Percentiles rank a stretch among this genome's conserved stretches.
phyloP scores from a whole-genome alignment of 257 asterid species.

The Schizonepeta tenuifolia region DNA sequence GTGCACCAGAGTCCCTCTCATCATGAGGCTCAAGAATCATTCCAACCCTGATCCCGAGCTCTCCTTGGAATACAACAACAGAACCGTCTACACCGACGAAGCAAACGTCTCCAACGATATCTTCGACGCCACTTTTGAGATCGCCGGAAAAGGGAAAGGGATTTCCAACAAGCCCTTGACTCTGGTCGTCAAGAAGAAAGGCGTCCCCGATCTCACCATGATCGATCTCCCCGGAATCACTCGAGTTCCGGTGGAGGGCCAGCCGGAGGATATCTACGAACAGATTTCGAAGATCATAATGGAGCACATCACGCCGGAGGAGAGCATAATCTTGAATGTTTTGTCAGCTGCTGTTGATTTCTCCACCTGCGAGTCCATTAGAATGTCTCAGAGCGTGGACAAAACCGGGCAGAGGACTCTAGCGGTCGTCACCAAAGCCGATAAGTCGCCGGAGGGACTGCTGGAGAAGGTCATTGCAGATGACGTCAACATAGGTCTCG shows the following conservation, averaged over 20 bases:
- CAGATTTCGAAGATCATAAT: constrained; percentile 9
- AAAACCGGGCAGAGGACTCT: constrained; percentile 46
- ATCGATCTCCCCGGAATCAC: constrained; percentile 53
- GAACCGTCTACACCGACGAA: constrained; percentile 36
- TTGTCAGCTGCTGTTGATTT: constrained; percentile 28
- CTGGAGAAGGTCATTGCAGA: constrained; percentile 33
- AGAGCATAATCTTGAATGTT: constrained; percentile 23
- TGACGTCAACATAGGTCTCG: constrained; percentile 11
- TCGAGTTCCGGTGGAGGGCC: constrained; percentile 46
- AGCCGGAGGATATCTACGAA: constrained; percentile 35
- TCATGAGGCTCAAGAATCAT: constrained; percentile 45
- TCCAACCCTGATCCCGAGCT: constrained; percentile 24
- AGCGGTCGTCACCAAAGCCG: constrained; percentile 48
- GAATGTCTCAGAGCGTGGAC: constrained; percentile 38
- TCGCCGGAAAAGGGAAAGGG: constrained; percentile 45
- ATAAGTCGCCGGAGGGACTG: constrained; percentile 45
- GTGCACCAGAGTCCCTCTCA: constrained; percentile 54
- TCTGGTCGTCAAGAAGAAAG: constrained; percentile 44
- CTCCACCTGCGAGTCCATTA: constrained; percentile 15
- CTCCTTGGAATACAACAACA: constrained; percentile 36
- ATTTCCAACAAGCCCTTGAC: constrained; percentile 40
- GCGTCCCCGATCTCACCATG: constrained; percentile 49
- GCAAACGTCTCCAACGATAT: constrained; percentile 30
- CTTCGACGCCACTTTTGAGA: constrained; percentile 30
- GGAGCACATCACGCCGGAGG: constrained; percentile 22